Conservation (phyloP, 2,329 filamentous ascomycete genomes). For the Triangularia setosa region DNA sequence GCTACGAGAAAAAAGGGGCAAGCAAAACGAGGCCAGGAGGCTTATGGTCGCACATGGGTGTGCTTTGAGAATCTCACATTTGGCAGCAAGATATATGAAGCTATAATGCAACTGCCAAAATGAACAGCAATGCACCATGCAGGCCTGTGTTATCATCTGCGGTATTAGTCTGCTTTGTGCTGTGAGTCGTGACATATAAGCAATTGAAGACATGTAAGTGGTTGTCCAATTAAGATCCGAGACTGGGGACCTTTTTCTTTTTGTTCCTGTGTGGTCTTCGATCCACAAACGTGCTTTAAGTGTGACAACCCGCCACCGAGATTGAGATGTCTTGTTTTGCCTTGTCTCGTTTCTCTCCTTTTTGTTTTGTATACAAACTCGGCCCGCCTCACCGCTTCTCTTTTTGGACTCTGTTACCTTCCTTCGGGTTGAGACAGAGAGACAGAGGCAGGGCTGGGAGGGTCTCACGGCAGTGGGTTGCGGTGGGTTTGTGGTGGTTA, state of each 20-base stretch:
- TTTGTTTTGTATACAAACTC: neutral
- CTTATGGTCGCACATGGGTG: neutral
- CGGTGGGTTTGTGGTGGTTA: neutral
- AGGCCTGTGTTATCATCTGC: too few species aligned
- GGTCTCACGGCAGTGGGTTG: neutral
- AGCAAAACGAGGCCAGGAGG: neutral
- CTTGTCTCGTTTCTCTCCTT: neutral
- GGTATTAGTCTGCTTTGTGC: neutral
- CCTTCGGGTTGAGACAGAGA: neutral
- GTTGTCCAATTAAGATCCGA: slow-evolving; percentile 13
- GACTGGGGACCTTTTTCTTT: neutral
- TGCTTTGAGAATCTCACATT: neutral
- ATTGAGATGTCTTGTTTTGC: neutral
- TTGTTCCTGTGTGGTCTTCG: neutral
- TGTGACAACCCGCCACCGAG: neutral
- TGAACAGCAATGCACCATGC: neutral
- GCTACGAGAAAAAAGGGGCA: neutral
- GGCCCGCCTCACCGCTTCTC: neutral
- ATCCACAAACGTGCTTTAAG: neutral
- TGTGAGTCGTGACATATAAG: neutral
- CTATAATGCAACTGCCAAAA: neutral
- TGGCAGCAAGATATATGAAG: neutral
- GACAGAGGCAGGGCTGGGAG: neutral
- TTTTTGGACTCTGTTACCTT: neutral
- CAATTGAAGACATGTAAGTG: neutral